Evolutionary conservation across 1,139 yeast species (phyloP).

Genomic region (Meyerozyma carpophila): DNA sequence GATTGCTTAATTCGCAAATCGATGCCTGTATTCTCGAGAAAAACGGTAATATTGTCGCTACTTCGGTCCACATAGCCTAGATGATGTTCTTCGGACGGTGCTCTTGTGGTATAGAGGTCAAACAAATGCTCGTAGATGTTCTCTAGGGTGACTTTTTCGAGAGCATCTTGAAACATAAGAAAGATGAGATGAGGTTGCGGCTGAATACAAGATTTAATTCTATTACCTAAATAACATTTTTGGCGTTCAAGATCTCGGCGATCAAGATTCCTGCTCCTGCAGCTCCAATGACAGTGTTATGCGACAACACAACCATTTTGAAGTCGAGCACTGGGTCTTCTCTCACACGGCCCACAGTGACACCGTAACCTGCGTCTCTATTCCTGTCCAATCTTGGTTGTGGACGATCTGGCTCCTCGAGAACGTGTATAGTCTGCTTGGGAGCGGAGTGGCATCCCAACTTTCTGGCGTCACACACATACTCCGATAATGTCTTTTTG

Average conservation of each 20-base stretch:
- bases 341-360: constrained; percentile 91
- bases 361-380: constrained; percentile 92
- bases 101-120: constrained; percentile 38
- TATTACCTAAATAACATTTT: constrained; percentile 52
- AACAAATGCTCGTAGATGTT: constrained; percentile 43
- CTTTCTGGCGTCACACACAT: constrained; percentile 76
- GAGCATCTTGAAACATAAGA: not conserved
- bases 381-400: constrained; percentile 98
- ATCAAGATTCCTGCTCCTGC: constrained; percentile 99
- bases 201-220: not conserved
- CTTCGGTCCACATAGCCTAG: constrained; percentile 47
- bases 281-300: constrained; percentile 96
- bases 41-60: constrained; percentile 22
- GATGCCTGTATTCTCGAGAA: constrained; percentile 23
- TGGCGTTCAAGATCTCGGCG: constrained; percentile 83
- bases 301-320: constrained; percentile 94
- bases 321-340: constrained; percentile 88
- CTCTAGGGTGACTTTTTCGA: constrained; percentile 18
- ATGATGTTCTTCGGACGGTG: constrained; percentile 27
- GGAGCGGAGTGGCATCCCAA: constrained; percentile 92
- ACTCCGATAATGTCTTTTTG: constrained; percentile 63
- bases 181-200: not conserved
- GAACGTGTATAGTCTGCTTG: constrained; percentile 80
- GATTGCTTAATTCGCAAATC: constrained; percentile 39
- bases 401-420: constrained; percentile 91